Evolutionary conservation across 2,329 filamentous ascomycete genomes (phyloP), one percentile per base, ranked within the genome.

Genomic region (Blastomyces gilchristii): DNA sequence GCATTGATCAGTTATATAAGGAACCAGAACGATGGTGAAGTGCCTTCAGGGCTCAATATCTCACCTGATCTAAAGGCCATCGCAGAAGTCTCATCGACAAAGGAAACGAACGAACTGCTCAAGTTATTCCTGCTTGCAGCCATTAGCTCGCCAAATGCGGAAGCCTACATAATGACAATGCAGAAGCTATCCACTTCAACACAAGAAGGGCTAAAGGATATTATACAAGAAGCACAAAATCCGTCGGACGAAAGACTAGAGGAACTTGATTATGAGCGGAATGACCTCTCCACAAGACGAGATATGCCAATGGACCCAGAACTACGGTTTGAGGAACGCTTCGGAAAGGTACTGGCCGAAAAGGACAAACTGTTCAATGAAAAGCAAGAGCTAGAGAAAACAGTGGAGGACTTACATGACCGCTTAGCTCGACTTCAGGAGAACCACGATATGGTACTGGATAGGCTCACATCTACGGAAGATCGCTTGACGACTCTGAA

Each of bases 101-200:
- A 75, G 63, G 77, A 80, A 67, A 75, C 74, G 56, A 75, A 78
- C 63, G 77, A 87, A 78, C 77, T 88, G 60, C 77, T 88, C 52
- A 84, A 84, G 64, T 78, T 88, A 62, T 81, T 88, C 71, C 78
- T 88, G 28, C 81, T 86, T 63, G 81, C 81, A n/a, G 84, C 84
- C 34, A 82, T 86, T 66, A 80, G 82, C 70, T 85, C 85, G 14
- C 81, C 83, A 34, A 81, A 84, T 62, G 73, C 76, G 18, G 80
- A 80, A 63, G 78, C 79, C 43, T 86, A 85, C 69, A 79, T 87
- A 63, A 73, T 74, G 54, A 78, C 75, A 53, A 76, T 81, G 65
- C 76, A 77, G 67, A 72, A 71, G 50, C 66, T 81, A 52, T 76
- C 74, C 53, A 75, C 74, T 5, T 70, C 74, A 43, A 79, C 77